phyloP scores from a whole-genome alignment of 2,329 filamentous ascomycete species.

The Claviceps sp. region DNA sequence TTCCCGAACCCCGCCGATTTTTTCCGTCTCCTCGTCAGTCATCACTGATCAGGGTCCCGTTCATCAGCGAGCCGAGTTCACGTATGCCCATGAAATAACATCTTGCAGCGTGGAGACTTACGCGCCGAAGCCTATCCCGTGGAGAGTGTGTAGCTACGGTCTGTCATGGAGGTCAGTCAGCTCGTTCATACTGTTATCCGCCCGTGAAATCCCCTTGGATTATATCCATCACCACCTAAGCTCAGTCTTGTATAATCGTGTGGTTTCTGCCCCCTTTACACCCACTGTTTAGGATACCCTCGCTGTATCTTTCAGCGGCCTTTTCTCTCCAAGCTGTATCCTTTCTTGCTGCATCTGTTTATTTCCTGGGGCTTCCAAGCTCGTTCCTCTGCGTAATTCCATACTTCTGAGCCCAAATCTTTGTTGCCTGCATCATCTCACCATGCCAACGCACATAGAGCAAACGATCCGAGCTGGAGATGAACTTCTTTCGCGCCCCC shows the following conservation, averaged over 20 bases:
- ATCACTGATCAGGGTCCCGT: not conserved
- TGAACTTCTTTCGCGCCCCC: slow-evolving; percentile 61
- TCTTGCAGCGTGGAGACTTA: not conserved
- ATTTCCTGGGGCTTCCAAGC: too few species aligned
- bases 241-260: too few species aligned
- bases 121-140: not conserved
- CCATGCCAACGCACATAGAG: not conserved
- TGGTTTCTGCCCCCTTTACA: too few species aligned
- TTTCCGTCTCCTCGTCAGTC: not conserved
- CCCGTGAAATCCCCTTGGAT: not conserved
- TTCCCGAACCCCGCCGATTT: not conserved
- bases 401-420: not conserved
- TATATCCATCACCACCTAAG: not conserved
- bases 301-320: too few species aligned
- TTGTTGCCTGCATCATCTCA: not conserved
- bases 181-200: not conserved
- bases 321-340: not conserved
- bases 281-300: too few species aligned
- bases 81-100: not conserved
- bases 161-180: slow-evolving; percentile 18
- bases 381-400: too few species aligned
- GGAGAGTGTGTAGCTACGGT: not conserved
- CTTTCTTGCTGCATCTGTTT: not conserved
- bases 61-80: not conserved
- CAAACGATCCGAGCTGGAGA: slow-evolving; percentile 21